Evolutionary conservation across 1,139 yeast species (phyloP), one percentile per base, ranked within the genome.

Genomic region (Yamadazyma diddensiae): DNA sequence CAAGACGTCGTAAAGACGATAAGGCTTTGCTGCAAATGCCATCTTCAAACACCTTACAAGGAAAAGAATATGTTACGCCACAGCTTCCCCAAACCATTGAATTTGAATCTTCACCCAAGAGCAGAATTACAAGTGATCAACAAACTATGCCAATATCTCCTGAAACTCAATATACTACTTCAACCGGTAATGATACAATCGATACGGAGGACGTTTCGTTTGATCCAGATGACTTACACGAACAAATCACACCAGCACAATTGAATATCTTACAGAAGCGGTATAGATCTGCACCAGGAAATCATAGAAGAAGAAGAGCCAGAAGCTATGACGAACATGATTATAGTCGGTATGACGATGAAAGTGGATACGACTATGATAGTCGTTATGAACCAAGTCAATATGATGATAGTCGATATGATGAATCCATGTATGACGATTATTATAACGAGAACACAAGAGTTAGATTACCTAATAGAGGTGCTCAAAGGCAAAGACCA

Each of bases 181-280:
- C 34, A 4, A 29, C 34, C 15, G 22, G 16, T n/a, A 20, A 29
- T 24, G 38, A 31, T 20, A 33, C 35, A 12, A 31, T 36, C 4
- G 32, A 39, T 24, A 36, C 39, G 14, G 36, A 40, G n/a, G 30
- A 21, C 2, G 32, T 39, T 8, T 24, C 34, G 0, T 27, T 37
- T 10, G 65, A 61, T 36, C 59, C 63, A 3, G 68, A 62, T 35
- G 50, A 52, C 28, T 49, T 63, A 29, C 54, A 49, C 30, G 61
- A 57, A 40, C 65, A 50, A 28, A 52, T 60, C 22, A 63, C 69
- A 0, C 70, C 70, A 2, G 70, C 70, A 0, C 62, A 63, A 39
- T 46, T 62, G 29, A 60, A 57, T 34, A 39, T 50, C 16, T 39
- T 62, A 13, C 59, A 53, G 26, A 48, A 47, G 13, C 35, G 40